Base-by-base conservation (phyloP, 805 yeast genomes). In the Ogataea paraovalis region DNA sequence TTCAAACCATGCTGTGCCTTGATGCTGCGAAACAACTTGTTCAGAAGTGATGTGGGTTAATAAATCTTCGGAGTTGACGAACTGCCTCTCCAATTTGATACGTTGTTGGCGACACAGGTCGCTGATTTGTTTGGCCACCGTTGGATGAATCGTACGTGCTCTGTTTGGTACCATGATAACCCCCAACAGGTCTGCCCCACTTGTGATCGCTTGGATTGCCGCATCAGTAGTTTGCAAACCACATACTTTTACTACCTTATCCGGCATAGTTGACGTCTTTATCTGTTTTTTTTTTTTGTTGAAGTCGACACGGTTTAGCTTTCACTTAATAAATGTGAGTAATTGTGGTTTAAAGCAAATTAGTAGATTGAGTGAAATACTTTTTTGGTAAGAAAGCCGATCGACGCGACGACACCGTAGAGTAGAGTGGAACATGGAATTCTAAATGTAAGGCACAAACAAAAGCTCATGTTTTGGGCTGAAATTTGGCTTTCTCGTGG, bases 91-190 rank as follows among this genome's bases (percentile, higher is more conserved):
- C 30, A 60, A 57, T 44, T 50, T 44, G 43, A 54, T 13, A 44
- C 57, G 28, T 37, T 47, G 53, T 68, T 54, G 33, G 51, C 57
- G 18, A 42, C 53, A 53, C 23, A 70, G 39, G 3, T 46, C 43
- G 2, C 80, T 69, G 8, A 86, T 80, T 21, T 63, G 58, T 39
- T 51, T 55, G 0, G 89, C 91, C 2, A 62, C 63, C 0, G 55
- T 68, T 1, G 61, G 58, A 23, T 71, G 70, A 1, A 89, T 76
- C 0, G 96, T 87, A 46, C 99, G 76, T 34, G 78, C 76, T 47
- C 96, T 70, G 20, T 77, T 77, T 0, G 97, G 98, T 2, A 90
- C 98, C 61, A 94, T 64, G 25, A 94, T 94, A 55, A 87, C 79
- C 1, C 99, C 99, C 2, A 92, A 58, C 37, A 88, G 64, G 53